Evolutionary conservation across 305 asterid species (phyloP).

Genomic region (Rubia tinctorum): DNA sequence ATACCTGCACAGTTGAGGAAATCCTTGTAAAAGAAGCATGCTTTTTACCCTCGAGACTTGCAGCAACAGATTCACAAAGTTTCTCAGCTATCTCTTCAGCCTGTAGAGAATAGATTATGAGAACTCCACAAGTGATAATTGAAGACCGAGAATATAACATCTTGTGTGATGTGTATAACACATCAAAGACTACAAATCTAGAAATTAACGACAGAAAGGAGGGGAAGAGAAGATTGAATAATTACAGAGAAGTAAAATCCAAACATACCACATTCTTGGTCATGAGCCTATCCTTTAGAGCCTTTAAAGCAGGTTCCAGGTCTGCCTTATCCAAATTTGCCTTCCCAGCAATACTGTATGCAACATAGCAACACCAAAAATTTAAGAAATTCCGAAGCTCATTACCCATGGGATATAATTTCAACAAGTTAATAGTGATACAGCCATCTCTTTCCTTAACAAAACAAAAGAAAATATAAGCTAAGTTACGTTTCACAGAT

Average conservation of each 20-base stretch:
- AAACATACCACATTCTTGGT: conserved; percentile 91
- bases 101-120: conserved; percentile 31
- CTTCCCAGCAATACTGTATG: conserved; percentile 78
- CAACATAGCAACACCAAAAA: background rate
- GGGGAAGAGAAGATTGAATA: background rate
- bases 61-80: conserved; percentile 92
- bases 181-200: background rate
- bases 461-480: background rate
- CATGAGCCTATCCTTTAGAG: conserved; percentile 97
- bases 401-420: background rate
- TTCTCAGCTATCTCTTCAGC: conserved; percentile 98
- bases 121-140: background rate
- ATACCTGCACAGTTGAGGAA: conserved; percentile 90
- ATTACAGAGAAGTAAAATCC: background rate
- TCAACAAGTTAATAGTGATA: background rate
- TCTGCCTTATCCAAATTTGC: conserved; percentile 87
- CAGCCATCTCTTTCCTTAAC: background rate
- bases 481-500: background rate
- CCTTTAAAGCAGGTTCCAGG: conserved; percentile 90
- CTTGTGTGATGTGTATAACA: background rate
- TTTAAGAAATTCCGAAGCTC: background rate
- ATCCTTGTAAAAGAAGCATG: conserved; percentile 86
- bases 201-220: background rate
- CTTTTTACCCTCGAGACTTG: conserved; percentile 91
- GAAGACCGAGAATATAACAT: background rate